These are phyloP conservation scores for Fusarium pseudonygamai DNA, from an alignment of 2,329 filamentous ascomycete species.

Conservation along the genomic window DNA sequence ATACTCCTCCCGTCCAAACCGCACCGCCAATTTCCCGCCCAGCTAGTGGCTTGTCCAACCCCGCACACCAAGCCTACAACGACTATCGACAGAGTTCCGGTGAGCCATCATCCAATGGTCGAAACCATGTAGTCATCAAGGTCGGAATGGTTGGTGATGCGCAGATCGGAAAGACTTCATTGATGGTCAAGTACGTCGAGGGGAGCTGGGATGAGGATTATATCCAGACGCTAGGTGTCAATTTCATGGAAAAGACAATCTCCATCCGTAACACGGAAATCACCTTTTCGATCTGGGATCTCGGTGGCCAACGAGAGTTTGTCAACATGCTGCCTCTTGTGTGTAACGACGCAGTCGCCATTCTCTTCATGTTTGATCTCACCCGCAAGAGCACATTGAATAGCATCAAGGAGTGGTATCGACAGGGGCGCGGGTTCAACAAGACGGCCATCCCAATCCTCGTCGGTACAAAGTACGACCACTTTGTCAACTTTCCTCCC, in stretches of 20 bases:
- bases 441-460: constrained; percentile 99
- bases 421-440: constrained; percentile 97
- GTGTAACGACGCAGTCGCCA: constrained; percentile 98
- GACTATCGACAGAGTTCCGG: constrained; percentile 57
- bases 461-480: constrained; percentile 98
- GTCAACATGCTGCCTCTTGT: constrained; percentile 99
- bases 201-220: constrained; percentile 99
- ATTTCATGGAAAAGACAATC: constrained; percentile 99
- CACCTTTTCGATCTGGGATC: constrained; percentile 99
- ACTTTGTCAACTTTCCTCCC: constrained; percentile 97
- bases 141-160: constrained; percentile 99
- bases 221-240: constrained; percentile 97
- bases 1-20: constrained; percentile 58
- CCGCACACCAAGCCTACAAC: constrained; percentile 50
- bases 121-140: constrained; percentile 92
- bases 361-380: constrained; percentile 99
- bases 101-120: constrained; percentile 55
- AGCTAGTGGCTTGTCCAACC: constrained; percentile 63
- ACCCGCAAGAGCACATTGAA: constrained; percentile 98
- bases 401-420: constrained; percentile 99
- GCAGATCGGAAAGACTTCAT: constrained; percentile 97
- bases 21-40: constrained; percentile 62
- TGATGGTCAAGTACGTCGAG: constrained; percentile 99
- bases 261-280: constrained; percentile 99
- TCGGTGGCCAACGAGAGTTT: constrained; percentile 97